phyloP scores from a whole-genome alignment of 164 flowering plant genomes.

The Echeveria elegans region DNA sequence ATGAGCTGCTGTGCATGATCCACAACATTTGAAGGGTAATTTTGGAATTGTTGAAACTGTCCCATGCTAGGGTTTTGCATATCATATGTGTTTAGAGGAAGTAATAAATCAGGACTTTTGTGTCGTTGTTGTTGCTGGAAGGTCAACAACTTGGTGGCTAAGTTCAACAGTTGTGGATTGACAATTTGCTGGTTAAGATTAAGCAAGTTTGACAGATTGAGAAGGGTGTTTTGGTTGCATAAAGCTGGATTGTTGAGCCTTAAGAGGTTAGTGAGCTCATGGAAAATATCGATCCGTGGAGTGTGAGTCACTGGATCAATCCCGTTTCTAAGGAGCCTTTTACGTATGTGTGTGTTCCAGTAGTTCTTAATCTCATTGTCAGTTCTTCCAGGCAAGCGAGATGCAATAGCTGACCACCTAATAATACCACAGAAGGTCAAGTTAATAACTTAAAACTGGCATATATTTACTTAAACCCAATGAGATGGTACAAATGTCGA shows the following conservation, averaged over 20 bases:
- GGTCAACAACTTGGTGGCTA: constrained; percentile 41
- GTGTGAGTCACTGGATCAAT: constrained; percentile 87
- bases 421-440: not conserved
- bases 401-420: constrained; percentile 97
- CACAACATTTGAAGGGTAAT: not conserved
- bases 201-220: constrained; percentile 39
- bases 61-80: constrained; percentile 3
- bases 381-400: constrained; percentile 85
- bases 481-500: not conserved
- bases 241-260: constrained; percentile 40
- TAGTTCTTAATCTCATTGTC: constrained; percentile 94
- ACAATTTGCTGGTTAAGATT: constrained; percentile 30
- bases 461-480: not conserved
- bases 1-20: constrained; percentile 1
- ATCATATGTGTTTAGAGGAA: not conserved
- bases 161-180: constrained; percentile 50
- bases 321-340: constrained; percentile 80
- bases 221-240: constrained; percentile 30
- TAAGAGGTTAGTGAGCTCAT: constrained; percentile 40
- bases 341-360: constrained; percentile 94
- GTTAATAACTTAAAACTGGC: not conserved
- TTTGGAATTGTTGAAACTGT: not conserved
- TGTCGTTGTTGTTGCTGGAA: constrained; percentile 12
- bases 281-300: constrained; percentile 61
- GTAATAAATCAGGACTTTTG: not conserved